Evolutionary conservation across 169 alveolate species (phyloP).

Genomic region (Cystoisospora suis): DNA sequence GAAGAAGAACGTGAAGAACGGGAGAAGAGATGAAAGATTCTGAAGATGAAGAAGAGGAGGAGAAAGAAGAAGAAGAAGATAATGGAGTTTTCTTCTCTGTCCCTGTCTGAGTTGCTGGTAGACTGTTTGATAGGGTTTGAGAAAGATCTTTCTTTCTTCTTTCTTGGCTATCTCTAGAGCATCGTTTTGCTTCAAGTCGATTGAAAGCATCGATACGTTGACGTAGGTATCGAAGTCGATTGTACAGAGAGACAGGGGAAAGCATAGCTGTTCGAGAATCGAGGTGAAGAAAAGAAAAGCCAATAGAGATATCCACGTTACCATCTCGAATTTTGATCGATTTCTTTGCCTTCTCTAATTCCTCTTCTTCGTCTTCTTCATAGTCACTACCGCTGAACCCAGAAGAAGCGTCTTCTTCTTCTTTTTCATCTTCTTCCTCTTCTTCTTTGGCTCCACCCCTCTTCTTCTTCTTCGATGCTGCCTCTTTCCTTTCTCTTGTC

Average conservation of each 20-base stretch:
- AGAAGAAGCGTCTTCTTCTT: no score
- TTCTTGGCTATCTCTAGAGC: background rate
- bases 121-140: no score
- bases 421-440: no score
- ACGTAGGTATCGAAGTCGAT: no score
- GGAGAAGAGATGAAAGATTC: background rate
- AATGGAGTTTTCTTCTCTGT: background rate
- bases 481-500: no score
- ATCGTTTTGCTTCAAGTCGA: background rate
- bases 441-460: no score
- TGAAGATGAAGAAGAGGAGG: background rate
- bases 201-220: no score
- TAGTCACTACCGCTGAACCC: no score
- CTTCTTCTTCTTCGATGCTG: no score
- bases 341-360: no score
- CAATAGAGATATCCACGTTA: background rate
- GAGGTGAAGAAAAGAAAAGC: conserved; percentile 3
- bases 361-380: no score
- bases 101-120: background rate
- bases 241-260: background rate
- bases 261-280: background rate
- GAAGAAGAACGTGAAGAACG: background rate
- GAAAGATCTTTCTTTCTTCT: background rate
- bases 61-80: background rate
- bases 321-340: no score